Conservation (phyloP, 208 protist genomes). For the Naegleria gruberi region DNA sequence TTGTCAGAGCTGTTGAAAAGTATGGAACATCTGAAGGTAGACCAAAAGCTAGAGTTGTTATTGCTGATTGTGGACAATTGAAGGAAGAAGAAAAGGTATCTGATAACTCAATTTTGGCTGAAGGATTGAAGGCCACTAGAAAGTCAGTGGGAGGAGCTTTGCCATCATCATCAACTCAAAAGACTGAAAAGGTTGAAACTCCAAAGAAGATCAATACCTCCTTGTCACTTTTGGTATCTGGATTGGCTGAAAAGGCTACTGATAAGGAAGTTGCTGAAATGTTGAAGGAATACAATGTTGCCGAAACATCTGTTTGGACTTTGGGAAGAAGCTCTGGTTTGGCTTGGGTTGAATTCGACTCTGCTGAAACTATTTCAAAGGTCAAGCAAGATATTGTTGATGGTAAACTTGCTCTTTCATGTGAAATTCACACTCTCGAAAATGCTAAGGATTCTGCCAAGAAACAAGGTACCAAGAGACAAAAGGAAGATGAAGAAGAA, state of each 20-base stretch:
- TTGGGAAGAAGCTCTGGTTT: not conserved
- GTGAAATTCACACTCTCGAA: not conserved
- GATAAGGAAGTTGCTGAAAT: not conserved
- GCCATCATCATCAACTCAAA: not conserved
- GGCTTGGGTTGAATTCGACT: not conserved
- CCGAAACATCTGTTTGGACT: not conserved
- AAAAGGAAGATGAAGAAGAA: not conserved
- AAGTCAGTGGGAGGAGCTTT: not conserved
- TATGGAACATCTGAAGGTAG: not conserved
- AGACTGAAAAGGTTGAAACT: not conserved
- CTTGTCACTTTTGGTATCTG: not conserved
- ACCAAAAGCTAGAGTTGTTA: not conserved
- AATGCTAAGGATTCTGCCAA: not conserved
- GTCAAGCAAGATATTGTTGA: not conserved
- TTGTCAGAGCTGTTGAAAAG: not conserved
- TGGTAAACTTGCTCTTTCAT: not conserved
- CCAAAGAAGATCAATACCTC: not conserved
- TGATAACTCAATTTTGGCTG: not conserved
- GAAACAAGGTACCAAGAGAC: not conserved
- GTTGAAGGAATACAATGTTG: not conserved
- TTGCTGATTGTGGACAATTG: slow-evolving; percentile 17
- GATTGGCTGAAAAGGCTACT: not conserved
- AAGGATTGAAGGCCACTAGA: too few relatives aligned
- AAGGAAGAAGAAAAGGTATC: not conserved
- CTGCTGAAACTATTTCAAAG: not conserved